These are phyloP conservation scores for Fusarium tupiense DNA, from an alignment of 2,329 filamentous ascomycete genomes.

Conservation along the genomic window DNA sequence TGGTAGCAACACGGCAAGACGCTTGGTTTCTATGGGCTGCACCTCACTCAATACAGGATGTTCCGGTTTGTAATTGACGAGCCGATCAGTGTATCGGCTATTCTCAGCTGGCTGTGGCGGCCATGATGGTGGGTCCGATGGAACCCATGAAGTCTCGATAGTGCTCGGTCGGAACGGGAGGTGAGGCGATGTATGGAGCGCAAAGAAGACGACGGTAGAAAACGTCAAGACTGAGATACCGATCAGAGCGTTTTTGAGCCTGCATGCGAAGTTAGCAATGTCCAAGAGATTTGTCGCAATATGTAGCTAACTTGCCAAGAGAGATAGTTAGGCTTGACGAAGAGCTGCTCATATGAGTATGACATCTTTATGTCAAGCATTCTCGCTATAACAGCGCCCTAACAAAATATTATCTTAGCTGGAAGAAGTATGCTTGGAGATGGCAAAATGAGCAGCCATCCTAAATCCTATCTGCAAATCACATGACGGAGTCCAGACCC, in stretches of 20 bases:
- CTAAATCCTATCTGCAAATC: neutral
- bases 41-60: neutral
- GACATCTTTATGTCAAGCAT: neutral
- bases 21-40: neutral
- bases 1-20: neutral
- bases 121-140: neutral
- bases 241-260: neutral
- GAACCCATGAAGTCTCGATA: neutral
- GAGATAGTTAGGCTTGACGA: neutral
- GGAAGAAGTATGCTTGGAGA: neutral
- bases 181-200: neutral
- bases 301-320: neutral
- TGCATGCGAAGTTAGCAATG: rapidly evolving
- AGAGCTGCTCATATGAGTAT: neutral
- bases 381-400: rapidly evolving
- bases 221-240: neutral
- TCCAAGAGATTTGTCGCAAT: rapidly evolving
- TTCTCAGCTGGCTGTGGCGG: neutral
- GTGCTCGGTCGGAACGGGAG: neutral
- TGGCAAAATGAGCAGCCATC: rapidly evolving
- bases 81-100: neutral
- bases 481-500: neutral
- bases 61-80: neutral
- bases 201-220: neutral
- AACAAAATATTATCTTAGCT: neutral